phyloP scores from a whole-genome alignment of 139 green algal genomes.

The Chlorella sp. region DNA sequence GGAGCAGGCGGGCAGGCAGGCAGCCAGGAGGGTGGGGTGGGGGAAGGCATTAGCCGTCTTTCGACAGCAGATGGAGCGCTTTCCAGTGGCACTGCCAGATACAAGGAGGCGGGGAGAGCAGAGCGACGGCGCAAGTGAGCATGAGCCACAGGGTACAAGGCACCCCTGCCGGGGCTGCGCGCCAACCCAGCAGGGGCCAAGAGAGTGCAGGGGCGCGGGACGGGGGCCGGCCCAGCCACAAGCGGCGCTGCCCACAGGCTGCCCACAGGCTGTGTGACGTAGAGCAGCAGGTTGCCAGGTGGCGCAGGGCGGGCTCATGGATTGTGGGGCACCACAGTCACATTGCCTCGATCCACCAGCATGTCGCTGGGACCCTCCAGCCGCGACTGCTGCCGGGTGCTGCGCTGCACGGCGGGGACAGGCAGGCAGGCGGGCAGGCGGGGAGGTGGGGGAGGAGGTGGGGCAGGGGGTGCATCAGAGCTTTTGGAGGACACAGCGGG shows the following conservation, averaged over 20 bases:
- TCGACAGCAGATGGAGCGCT: no score
- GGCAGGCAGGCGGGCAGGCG: neutral
- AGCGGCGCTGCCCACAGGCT: no score
- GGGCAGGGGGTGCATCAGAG: no score
- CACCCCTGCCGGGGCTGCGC: neutral
- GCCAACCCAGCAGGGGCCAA: neutral
- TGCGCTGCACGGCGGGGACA: neutral
- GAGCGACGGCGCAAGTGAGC: neutral
- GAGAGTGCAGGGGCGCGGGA: neutral
- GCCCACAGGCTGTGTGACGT: no score
- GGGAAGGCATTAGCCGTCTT: no score
- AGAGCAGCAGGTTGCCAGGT: no score
- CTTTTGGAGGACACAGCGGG: no score
- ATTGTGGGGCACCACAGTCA: slow-evolving; percentile 23
- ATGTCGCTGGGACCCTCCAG: slow-evolving; percentile 18
- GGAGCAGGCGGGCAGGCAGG: neutral
- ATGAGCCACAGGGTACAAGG: neutral
- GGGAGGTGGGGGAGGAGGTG: neutral
- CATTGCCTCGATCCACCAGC: slow-evolving; percentile 28
- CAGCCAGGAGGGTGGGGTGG: neutral
- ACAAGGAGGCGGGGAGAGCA: no score
- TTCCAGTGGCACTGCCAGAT: no score
- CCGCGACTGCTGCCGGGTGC: neutral
- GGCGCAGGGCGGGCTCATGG: neutral
- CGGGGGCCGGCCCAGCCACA: neutral